Base-by-base conservation (phyloP, 352 stramenopile genomes). In the Phytophthora cryptogea region DNA sequence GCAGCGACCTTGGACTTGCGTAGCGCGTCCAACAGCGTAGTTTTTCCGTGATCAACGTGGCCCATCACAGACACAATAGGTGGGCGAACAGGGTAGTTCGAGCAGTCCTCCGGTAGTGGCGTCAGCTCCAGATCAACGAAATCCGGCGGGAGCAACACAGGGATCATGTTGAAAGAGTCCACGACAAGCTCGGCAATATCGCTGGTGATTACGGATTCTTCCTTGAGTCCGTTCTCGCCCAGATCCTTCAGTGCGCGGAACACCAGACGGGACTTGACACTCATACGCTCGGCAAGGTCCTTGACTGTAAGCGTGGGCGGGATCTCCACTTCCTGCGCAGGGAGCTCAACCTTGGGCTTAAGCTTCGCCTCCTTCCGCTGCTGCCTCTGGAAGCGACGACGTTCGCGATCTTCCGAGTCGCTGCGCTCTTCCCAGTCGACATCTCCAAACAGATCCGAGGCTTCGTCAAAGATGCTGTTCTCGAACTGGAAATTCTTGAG, bases 31-130 rank as follows among this genome's bases (percentile, higher is more conserved):
- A 99, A 82, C 31, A 99, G 76, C 20, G 96, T 99, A 3, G 98
- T 99, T 76, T 99, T 99, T 61, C 98, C 98, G 76, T 99, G 98
- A 74, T 99, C 98, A 31, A 99, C 98, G 70, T 99, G 98, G 8
- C 98, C 98, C 98, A 99, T 99, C 36, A 99, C 97, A 17, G 96
- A 99, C 23, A 99, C 92, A 30, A 99, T 94, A 13, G 98, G 96
- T 33, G 84, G 75, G 16, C 86, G 83, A 49, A 74, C 44, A 13
- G 83, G 79, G 33, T 93, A 92, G 32, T 54, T 68, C 2, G 80
- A 90, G 52, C 80, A 90, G 66, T 95, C 80, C 4, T 59, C 72
- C 0, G 86, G 86, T 2, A 68, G 78, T 7, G 59, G 43, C 13
- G 83, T 93, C 20, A 87, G 57, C 59, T 89, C 83, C n/a, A 89